phyloP scores from a whole-genome alignment of 176 grass and related monocot genomes.

The Pontederia crassipes region DNA sequence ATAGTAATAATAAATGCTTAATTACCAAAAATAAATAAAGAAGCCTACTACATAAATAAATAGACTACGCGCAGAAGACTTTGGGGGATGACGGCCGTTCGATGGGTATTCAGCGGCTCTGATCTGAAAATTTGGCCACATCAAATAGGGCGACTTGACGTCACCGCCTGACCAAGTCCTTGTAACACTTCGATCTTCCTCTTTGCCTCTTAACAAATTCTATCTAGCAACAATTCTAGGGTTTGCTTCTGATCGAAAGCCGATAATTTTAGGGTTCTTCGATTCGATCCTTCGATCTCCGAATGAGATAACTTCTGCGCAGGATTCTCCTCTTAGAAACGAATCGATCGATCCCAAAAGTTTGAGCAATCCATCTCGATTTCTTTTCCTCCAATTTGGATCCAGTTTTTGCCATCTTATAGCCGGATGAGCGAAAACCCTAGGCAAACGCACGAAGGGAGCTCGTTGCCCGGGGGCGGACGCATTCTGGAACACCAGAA shows the following conservation, averaged over 20 bases:
- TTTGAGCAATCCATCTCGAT: not conserved
- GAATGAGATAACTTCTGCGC: not conserved
- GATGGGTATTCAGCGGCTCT: no score
- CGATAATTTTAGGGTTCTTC: not conserved
- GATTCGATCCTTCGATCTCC: not conserved
- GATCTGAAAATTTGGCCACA: no score
- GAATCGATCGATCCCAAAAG: not conserved
- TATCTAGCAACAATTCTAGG: not conserved
- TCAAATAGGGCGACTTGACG: no score
- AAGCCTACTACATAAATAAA: no score
- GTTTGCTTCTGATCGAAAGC: not conserved
- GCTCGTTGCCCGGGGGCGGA: conserved; percentile 65
- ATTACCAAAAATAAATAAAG: no score
- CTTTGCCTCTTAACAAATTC: not conserved
- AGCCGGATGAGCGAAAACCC: conserved; percentile 34
- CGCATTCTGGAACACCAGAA: conserved; percentile 16
- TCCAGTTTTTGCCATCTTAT: no score
- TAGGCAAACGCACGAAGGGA: conserved; percentile 48
- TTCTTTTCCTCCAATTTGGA: no score
- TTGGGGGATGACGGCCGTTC: no score
- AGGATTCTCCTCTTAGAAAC: not conserved
- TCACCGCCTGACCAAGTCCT: no score
- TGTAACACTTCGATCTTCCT: not conserved
- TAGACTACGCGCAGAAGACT: no score
- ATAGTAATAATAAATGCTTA: no score